A percentile compares a stretch with the other conserved stretches of the same genome.
These are phyloP conservation scores for Purpureocillium lavendulum DNA, from an alignment of 2,329 filamentous ascomycete species.

Conservation along the genomic window DNA sequence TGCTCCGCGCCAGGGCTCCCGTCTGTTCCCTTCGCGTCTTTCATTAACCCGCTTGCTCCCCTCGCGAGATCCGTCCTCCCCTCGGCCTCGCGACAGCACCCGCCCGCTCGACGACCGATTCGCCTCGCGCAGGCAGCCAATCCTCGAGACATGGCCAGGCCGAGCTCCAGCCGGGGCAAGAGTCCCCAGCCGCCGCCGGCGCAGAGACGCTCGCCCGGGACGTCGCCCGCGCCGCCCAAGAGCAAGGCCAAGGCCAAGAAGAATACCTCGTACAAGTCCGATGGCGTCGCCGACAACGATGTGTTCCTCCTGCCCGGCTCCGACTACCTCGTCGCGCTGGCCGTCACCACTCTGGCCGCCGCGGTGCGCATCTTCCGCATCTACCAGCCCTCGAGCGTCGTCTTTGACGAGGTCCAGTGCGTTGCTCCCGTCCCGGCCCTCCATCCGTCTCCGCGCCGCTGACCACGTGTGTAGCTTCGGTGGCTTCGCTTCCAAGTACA, in stretches of 20 bases:
- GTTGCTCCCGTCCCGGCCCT: constrained; percentile 27
- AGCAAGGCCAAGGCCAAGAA: constrained; percentile 29
- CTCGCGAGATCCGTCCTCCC: neutral
- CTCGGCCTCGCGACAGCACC: too few relatives aligned
- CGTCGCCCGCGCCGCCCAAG: constrained; percentile 13
- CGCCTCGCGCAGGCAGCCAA: neutral
- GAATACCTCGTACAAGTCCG: constrained; percentile 58
- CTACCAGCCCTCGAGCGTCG: constrained; percentile 91
- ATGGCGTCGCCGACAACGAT: constrained; percentile 82
- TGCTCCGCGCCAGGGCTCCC: constrained; percentile 3
- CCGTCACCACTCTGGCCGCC: constrained; percentile 66
- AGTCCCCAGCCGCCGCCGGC: constrained; percentile 23
- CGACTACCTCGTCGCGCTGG: constrained; percentile 71
- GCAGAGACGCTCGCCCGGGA: constrained; percentile 7
- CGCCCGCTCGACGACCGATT: neutral
- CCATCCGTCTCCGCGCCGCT: too few relatives aligned
- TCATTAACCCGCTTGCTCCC: constrained; percentile 5
- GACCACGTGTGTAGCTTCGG: constrained; percentile 73
- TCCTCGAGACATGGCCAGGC: constrained; percentile 21
- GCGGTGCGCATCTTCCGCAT: constrained; percentile 88
- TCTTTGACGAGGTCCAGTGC: constrained; percentile 99
- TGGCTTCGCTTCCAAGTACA: constrained; percentile 97
- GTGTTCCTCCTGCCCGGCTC: constrained; percentile 76
- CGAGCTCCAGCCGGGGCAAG: constrained; percentile 24
- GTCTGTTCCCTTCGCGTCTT: constrained; percentile 6